Conservation (phyloP, 805 yeast genomes). For the Yueomyces sp. region DNA sequence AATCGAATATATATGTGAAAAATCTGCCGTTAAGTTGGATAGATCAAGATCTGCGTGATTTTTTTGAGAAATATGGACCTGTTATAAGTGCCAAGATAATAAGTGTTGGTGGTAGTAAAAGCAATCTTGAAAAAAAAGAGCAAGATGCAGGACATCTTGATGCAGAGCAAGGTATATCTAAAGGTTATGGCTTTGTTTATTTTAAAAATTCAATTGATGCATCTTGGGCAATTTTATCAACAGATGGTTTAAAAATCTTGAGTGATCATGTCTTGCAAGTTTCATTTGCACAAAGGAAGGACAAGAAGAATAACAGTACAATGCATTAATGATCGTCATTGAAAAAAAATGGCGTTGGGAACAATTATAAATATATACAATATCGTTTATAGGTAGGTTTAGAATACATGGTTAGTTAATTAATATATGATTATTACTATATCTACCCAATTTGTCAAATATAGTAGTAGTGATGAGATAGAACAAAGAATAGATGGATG, state of each 20-base stretch:
- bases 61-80: constrained; percentile 35
- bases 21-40: constrained; percentile 42
- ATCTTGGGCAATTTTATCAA: constrained; percentile 50
- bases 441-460: too few relatives aligned
- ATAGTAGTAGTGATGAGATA: too few relatives aligned
- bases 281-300: constrained; percentile 51
- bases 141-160: constrained; percentile 1
- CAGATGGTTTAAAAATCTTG: constrained; percentile 20
- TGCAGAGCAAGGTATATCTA: constrained; percentile 28
- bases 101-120: constrained; percentile 27
- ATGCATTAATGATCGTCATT: too few relatives aligned
- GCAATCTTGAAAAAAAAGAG: constrained; percentile 2
- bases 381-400: too few relatives aligned
- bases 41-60: constrained; percentile 36
- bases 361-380: too few relatives aligned
- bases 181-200: constrained; percentile 76
- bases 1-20: constrained; percentile 61
- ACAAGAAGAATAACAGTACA: neutral
- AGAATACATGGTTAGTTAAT: too few relatives aligned
- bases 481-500: too few relatives aligned
- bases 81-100: constrained; percentile 44
- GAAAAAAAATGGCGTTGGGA: too few relatives aligned
- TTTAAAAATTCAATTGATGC: constrained; percentile 56
- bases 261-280: constrained; percentile 49
- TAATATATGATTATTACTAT: too few relatives aligned